Evolutionary conservation across 2,329 filamentous ascomycete species (phyloP), one percentile per base, ranked within the genome.

Genomic region (Aspergillus sp.): DNA sequence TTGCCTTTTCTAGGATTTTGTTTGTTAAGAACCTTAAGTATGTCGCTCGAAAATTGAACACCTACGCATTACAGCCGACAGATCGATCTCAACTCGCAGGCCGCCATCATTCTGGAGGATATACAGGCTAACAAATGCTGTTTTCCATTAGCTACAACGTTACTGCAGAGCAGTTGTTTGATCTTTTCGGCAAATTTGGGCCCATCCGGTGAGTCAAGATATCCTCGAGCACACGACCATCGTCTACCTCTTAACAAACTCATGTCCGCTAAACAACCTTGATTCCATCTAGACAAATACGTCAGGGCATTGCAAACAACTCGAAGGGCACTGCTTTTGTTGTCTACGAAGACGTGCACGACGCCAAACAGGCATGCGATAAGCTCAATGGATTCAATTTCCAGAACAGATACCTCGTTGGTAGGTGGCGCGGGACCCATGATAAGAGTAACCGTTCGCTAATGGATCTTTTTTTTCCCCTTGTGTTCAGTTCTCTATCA

Each of bases 381-480:
- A 96, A 97, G 77, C 79, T 98, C 70, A 98, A 98, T 78, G 93
- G 93, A 68, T 98, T 94, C 83, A 98, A 98, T 77, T 98, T 98
- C 72, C 93, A 98, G 77, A 95, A 91, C 75, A 86, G 93, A 69
- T 98, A 98, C 73, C 87, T 98, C 61, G 93, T 98, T 65, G 89
- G 88, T 94, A 81, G 52, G 88, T 82, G 29, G 41, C 36, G 27
- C 5, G 36, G 9, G 12, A 26, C 26, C 26, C 7, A 9, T 28
- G 36, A 8, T 26, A 26, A 3, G 7, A 27, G 27, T 12, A 28
- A 38, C 8, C 38, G 47, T 43, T 59, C 80, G 5, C 26, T 3
- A 40, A 42, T 57, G 42, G 56, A 41, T 39, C 27, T 39, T n/a
- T 26, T 30, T 29, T 28, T 27, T n/a, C 45, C 9, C 5, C 8